Evolutionary conservation across 2,329 filamentous ascomycete species (phyloP).

Genomic region (Penicillium sp.): DNA sequence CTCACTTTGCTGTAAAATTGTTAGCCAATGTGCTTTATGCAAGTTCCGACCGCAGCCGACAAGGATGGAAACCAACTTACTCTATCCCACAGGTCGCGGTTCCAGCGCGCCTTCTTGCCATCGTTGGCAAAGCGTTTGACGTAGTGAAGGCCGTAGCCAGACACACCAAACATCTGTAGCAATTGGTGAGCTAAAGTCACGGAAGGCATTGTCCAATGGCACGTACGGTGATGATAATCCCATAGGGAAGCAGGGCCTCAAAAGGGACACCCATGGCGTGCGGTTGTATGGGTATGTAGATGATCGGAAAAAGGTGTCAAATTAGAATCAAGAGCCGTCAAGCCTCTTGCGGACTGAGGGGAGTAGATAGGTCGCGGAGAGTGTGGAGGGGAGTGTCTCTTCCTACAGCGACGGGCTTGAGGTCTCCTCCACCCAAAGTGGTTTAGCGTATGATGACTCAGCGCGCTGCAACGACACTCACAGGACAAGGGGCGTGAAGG

Average conservation of each 20-base stretch:
- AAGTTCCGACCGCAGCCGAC: constrained; percentile 12
- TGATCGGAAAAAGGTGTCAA: not conserved
- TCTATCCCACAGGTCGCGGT: constrained; percentile 56
- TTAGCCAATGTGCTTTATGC: constrained; percentile 32
- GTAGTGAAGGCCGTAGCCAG: constrained; percentile 50
- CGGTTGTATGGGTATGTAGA: constrained; percentile 1
- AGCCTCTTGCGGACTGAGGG: constrained; percentile 6
- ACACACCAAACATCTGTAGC: constrained; percentile 52
- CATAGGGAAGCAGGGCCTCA: constrained; percentile 57
- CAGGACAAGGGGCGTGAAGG: constrained; percentile 26
- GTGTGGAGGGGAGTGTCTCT: constrained; percentile 12
- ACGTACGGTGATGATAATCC: constrained; percentile 54
- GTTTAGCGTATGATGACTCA: constrained; percentile 32
- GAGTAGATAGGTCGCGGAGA: constrained; percentile 13
- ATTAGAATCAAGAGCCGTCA: constrained; percentile 3
- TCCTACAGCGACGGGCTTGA: constrained; percentile 16
- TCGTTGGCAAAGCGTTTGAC: constrained; percentile 55
- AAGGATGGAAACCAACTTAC: constrained; percentile 37
- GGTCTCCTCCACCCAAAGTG: constrained; percentile 25
- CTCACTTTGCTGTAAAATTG: constrained; percentile 46
- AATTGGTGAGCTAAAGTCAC: constrained; percentile 18
- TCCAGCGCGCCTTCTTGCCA: constrained; percentile 53
- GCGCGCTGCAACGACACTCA: constrained; percentile 30
- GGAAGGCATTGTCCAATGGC: constrained; percentile 13
- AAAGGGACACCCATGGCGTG: constrained; percentile 56